Evolutionary conservation across 2,329 filamentous ascomycete genomes (phyloP), one percentile per base, ranked within the genome.

Genomic region (Thelonectria blattea): DNA sequence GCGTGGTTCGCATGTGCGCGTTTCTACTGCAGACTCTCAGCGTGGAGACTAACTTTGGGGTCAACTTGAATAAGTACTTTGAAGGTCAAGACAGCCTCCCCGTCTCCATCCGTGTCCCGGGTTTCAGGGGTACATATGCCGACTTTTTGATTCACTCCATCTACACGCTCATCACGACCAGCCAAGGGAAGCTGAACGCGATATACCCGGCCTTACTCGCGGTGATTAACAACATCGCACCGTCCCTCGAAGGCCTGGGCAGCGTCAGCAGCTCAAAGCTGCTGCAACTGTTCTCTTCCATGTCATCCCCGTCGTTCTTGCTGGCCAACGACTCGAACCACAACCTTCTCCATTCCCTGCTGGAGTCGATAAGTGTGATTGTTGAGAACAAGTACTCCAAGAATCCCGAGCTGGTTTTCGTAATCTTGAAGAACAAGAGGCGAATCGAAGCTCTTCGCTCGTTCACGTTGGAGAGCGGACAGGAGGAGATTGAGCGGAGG

Each of bases 121-220:
- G 90, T 12, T 99, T 99, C 76, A 87, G 86, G 65, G 95, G 95
- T 34, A 91, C 91, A 15, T 98, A 98, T 76, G 92, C 91, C 20
- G 95, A 99, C 76, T 98, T 95, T 72, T 81, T 99, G 53, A 90
- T 99, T 61, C 94, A 93, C 88, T 96, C 93, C 7, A 93, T 98
- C 62, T 96, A 97, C 73, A 92, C 85, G 30, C 85, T 99, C 63
- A 96, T 98, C 71, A 95, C 93, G 0, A 90, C 89, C 5, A 96
- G 93, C 72, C 94, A 97, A 78, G 92, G 93, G 53, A 94, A 91
- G 66, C 84, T 98, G 8, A 91, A 93, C 47, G 92, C 93, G 12
- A 91, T 98, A 32, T 98, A 98, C 72, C 93, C 94, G 15, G 93
- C 95, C 1, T 82, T 99, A 3, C 79, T 99, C 46, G 93, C 94